Evolutionary conservation across 139 green algal species (phyloP).

Genomic region (Penium margaritaceum): DNA sequence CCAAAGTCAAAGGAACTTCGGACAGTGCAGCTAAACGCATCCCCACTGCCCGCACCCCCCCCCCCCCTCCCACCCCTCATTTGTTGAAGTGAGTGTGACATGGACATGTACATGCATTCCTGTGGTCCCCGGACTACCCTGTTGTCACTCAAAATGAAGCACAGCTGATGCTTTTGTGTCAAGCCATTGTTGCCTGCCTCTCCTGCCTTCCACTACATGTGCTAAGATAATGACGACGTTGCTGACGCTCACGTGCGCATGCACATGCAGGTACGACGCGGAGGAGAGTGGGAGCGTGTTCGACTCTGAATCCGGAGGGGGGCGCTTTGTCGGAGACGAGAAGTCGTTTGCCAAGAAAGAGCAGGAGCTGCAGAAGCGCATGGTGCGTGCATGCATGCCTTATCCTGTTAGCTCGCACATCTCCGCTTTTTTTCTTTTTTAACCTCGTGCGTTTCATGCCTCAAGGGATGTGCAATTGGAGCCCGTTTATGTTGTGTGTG

Average conservation of each 20-base stretch:
- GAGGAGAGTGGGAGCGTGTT: slow-evolving; percentile 70
- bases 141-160: not conserved
- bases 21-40: too few relatives aligned
- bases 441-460: too few relatives aligned
- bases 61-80: not conserved
- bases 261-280: slow-evolving; percentile 55
- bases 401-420: too few relatives aligned
- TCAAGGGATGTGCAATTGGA: too few relatives aligned
- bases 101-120: too few relatives aligned
- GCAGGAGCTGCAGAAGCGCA: slow-evolving; percentile 25
- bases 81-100: not conserved
- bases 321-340: slow-evolving; percentile 60
- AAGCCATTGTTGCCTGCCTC: not conserved
- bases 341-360: slow-evolving; percentile 31
- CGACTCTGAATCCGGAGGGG: slow-evolving; percentile 53
- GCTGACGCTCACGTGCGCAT: not conserved
- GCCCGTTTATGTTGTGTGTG: too few relatives aligned
- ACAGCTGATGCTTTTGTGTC: too few relatives aligned
- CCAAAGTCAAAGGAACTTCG: too few relatives aligned
- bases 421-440: too few relatives aligned
- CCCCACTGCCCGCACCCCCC: too few relatives aligned
- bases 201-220: not conserved
- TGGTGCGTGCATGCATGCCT: too few relatives aligned
- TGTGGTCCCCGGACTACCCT: too few relatives aligned
- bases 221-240: not conserved